Evolutionary conservation across 164 flowering plant genomes (phyloP).

Genomic region (Litsea cubeba): DNA sequence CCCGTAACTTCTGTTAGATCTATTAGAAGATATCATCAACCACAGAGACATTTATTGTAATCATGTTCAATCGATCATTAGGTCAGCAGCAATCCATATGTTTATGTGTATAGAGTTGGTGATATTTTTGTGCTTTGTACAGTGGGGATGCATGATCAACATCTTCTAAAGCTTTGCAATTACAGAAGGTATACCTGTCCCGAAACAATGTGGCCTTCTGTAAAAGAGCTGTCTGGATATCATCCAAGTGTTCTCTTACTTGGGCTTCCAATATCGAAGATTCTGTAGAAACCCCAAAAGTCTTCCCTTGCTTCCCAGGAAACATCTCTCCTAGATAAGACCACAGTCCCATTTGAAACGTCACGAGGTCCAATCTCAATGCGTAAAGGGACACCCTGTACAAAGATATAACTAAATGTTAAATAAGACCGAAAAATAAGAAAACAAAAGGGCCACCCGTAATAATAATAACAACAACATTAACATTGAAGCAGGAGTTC

Average conservation of each 20-base stretch:
- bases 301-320: constrained; percentile 93
- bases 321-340: constrained; percentile 87
- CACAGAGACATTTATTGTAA: no score
- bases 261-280: constrained; percentile 50
- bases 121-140: no score
- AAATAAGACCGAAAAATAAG: neutral
- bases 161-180: neutral
- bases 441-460: neutral
- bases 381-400: constrained; percentile 89
- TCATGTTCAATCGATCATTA: no score
- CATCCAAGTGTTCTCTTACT: constrained; percentile 69
- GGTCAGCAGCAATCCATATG: no score
- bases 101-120: no score
- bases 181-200: constrained; percentile 48
- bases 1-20: no score
- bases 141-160: no score
- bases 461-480: no score
- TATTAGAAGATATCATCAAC: no score
- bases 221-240: constrained; percentile 76
- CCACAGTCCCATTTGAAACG: constrained; percentile 78
- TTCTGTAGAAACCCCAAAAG: constrained; percentile 83
- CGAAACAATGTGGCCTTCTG: constrained; percentile 62
- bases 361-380: constrained; percentile 98
- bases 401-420: neutral
- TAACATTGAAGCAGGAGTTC: neutral